Evolutionary conservation across 306 rosid species (phyloP).

Genomic region (Glycine latifolia): DNA sequence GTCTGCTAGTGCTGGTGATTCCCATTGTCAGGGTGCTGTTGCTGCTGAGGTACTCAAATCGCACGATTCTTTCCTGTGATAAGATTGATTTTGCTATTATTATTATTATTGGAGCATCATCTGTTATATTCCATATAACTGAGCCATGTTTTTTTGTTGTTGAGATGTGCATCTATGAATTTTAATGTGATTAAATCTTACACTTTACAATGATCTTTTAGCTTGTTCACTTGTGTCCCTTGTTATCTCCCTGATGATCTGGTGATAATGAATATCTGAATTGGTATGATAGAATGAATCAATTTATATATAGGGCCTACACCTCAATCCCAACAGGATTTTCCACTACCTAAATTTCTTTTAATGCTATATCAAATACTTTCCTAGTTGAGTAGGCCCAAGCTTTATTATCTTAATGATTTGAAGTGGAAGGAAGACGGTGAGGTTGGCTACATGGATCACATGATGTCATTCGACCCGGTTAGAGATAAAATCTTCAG

Average conservation of each 20-base stretch:
- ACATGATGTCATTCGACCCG: no score
- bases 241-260: neutral
- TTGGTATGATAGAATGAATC: no score
- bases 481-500: no score
- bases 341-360: constrained; percentile 18
- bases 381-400: constrained; percentile 7
- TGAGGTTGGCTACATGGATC: neutral
- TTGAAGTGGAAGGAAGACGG: constrained; percentile 5
- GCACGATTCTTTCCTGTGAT: constrained; percentile 25
- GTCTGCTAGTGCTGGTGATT: constrained; percentile 73
- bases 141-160: constrained; percentile 27
- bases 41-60: constrained; percentile 78
- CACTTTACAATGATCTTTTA: constrained; percentile 4
- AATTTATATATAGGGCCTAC: neutral
- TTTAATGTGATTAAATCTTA: constrained; percentile 3
- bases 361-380: constrained; percentile 12
- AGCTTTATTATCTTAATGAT: neutral
- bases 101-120: constrained; percentile 12
- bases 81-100: neutral
- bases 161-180: constrained; percentile 1
- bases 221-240: neutral
- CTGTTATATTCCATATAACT: constrained; percentile 18
- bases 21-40: constrained; percentile 66
- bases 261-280: neutral
- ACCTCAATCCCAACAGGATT: constrained; percentile 3